A percentile compares a stretch with the other conserved stretches of the same genome.
phyloP scores from a whole-genome alignment of 352 stramenopile genomes.

The Phytophthora capsici region DNA sequence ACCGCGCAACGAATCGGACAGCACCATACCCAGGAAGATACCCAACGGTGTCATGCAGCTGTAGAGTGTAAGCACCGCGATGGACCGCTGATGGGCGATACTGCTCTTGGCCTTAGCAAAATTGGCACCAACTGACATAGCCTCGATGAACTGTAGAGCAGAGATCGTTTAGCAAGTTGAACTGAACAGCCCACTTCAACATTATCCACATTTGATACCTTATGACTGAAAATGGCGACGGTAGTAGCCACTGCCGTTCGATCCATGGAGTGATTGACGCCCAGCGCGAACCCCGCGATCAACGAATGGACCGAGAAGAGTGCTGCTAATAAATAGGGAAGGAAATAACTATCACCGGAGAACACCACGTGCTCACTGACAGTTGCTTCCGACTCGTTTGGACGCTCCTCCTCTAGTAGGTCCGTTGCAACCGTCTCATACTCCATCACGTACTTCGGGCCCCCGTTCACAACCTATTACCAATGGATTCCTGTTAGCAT shows the following conservation, averaged over 20 bases:
- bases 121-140: slow-evolving; percentile 69
- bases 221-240: slow-evolving; percentile 73
- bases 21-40: slow-evolving; percentile 67
- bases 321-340: slow-evolving; percentile 67
- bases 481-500: too few species aligned
- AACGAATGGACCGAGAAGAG: slow-evolving; percentile 75
- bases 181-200: slow-evolving; percentile 2
- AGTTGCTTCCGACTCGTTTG: slow-evolving; percentile 35
- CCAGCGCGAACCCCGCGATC: slow-evolving; percentile 68
- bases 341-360: slow-evolving; percentile 57
- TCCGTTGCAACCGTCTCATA: slow-evolving; percentile 29
- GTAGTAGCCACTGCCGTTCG: slow-evolving; percentile 61
- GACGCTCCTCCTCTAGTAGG: slow-evolving; percentile 30
- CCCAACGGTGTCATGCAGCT: slow-evolving; percentile 73
- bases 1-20: slow-evolving; percentile 51
- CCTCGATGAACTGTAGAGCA: slow-evolving; percentile 58
- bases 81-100: slow-evolving; percentile 49
- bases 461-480: slow-evolving; percentile 24
- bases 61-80: slow-evolving; percentile 66
- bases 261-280: slow-evolving; percentile 60
- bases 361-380: slow-evolving; percentile 73
- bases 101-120: slow-evolving; percentile 64
- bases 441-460: slow-evolving; percentile 17
- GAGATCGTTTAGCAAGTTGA: slow-evolving; percentile 10
- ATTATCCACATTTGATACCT: slow-evolving; percentile 35